Conservation (phyloP, 768 basidiomycete species). For the Agaricus sinodeliciosus region DNA sequence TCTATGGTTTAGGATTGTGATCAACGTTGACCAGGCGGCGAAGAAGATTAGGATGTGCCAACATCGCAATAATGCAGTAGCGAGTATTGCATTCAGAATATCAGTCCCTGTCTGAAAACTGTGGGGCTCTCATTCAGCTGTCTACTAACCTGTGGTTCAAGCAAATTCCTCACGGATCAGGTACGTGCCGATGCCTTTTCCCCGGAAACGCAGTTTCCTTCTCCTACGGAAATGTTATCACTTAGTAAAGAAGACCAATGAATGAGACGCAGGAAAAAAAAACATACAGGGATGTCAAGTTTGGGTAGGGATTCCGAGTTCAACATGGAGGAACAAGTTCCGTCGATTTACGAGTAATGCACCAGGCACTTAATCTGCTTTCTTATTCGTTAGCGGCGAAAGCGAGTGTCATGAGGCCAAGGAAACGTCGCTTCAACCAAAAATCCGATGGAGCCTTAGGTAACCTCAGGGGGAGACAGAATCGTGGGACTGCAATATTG, state of each 20-base stretch:
- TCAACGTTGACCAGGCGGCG: slow-evolving; percentile 50
- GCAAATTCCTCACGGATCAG: slow-evolving; percentile 30
- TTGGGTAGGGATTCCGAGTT: not conserved
- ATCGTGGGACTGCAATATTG: no score
- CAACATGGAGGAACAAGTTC: not conserved
- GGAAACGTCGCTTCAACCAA: no score
- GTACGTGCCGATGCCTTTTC: slow-evolving; percentile 23
- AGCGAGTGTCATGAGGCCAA: no score
- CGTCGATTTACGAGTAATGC: not conserved
- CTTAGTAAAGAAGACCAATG: not conserved
- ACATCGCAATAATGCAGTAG: slow-evolving; percentile 47
- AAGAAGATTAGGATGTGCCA: slow-evolving; percentile 68
- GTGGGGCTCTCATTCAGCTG: slow-evolving; percentile 3
- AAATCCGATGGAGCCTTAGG: no score
- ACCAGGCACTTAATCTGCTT: not conserved
- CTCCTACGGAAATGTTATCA: slow-evolving; percentile 13
- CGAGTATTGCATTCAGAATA: slow-evolving; percentile 35
- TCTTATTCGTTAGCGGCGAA: not conserved
- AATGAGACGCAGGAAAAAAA: not conserved
- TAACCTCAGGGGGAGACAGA: no score
- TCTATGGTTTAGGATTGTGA: slow-evolving; percentile 45
- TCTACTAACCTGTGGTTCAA: not conserved
- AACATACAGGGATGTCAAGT: not conserved
- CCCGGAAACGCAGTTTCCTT: slow-evolving; percentile 24
- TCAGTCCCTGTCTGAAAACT: slow-evolving; percentile 32